A percentile compares a stretch with the other conserved stretches of the same genome.
Evolutionary conservation across 345 rosid genomes (phyloP).

Genomic region (Citrus glauca): DNA sequence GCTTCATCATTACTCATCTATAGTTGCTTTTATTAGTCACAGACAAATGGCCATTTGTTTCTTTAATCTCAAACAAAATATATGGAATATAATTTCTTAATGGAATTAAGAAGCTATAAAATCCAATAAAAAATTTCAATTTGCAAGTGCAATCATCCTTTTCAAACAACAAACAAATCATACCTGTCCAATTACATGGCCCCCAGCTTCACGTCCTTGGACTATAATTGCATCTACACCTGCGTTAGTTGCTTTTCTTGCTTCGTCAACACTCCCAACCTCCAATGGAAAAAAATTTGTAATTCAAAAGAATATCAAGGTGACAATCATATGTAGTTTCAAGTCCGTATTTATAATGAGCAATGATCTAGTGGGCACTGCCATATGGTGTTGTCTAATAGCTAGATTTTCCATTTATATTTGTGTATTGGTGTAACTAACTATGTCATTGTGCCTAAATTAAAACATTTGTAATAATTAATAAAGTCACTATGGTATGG

Average conservation of each 20-base stretch:
- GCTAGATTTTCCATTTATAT: too few species aligned
- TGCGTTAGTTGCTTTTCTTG: slow-evolving; percentile 47
- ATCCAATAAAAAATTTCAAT: neutral
- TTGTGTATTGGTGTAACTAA: too few species aligned
- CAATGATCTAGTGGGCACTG: too few species aligned
- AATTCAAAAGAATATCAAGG: neutral
- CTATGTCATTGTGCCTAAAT: too few species aligned
- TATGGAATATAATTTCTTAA: neutral
- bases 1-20: neutral
- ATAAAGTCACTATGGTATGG: neutral
- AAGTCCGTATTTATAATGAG: too few species aligned
- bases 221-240: slow-evolving; percentile 86
- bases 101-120: neutral
- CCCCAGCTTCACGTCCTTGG: slow-evolving; percentile 92
- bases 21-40: neutral
- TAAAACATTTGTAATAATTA: too few species aligned
- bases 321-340: neutral
- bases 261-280: slow-evolving; percentile 75
- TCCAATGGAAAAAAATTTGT: slow-evolving; percentile 13
- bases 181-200: slow-evolving; percentile 86
- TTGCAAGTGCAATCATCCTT: neutral
- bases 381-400: too few species aligned
- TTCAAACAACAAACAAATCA: neutral
- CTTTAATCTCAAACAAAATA: neutral
- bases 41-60: neutral